Evolutionary conservation across 495 filamentous ascomycete species (phyloP).

Genomic region (Tuber umbilicatum): DNA sequence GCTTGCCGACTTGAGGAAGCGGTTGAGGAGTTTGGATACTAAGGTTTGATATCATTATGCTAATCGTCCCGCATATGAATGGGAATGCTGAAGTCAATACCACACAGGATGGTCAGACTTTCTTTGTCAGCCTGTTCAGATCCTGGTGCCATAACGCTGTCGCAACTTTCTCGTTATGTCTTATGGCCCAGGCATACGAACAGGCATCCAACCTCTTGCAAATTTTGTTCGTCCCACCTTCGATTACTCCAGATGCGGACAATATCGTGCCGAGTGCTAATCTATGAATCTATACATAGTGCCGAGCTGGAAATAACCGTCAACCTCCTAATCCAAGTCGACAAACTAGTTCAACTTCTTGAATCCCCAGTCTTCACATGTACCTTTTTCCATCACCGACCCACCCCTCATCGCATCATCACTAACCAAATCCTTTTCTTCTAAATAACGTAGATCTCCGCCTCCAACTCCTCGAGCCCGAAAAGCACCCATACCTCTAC

Average conservation of each 20-base stretch:
- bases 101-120: conserved; percentile 70
- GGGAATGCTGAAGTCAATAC: conserved; percentile 41
- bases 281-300: conserved; percentile 46
- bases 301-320: conserved; percentile 99
- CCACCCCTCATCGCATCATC: background rate
- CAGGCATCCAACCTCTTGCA: conserved; percentile 95
- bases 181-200: conserved; percentile 96
- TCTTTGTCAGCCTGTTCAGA: conserved; percentile 89
- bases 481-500: conserved; percentile 91
- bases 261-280: conserved; percentile 44
- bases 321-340: conserved; percentile 96
- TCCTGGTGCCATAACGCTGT: conserved; percentile 99
- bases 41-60: conserved; percentile 49
- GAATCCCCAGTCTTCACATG: conserved; percentile 97
- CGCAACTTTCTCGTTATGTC: conserved; percentile 89
- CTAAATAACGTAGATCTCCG: conserved; percentile 61
- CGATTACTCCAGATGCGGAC: background rate
- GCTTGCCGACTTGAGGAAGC: conserved; percentile 79
- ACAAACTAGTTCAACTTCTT: conserved; percentile 94
- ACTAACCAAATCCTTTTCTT: background rate
- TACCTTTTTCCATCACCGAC: conserved; percentile 46
- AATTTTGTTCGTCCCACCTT: conserved; percentile 66
- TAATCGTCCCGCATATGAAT: conserved; percentile 14
- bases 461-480: conserved; percentile 94
- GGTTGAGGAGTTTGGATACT: conserved; percentile 81